Evolutionary conservation across 1,139 yeast species (phyloP).

Genomic region (Pichia kudriavzevii): DNA sequence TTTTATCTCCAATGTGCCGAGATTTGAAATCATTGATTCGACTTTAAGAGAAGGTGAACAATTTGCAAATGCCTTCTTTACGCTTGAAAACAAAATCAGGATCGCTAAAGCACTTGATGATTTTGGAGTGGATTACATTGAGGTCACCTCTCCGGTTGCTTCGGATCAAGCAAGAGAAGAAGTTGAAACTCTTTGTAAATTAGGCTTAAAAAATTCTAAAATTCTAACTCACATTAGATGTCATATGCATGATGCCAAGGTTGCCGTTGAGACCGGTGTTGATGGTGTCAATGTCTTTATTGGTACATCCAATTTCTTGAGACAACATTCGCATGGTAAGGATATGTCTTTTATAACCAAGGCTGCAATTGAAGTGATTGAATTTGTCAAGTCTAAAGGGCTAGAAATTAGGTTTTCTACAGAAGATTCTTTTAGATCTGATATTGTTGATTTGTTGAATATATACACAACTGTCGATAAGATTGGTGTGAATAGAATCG

Average conservation of each 20-base stretch:
- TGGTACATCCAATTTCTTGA: slow-evolving; percentile 49
- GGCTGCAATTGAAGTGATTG: slow-evolving; percentile 48
- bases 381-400: slow-evolving; percentile 51
- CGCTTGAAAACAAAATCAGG: slow-evolving; percentile 46
- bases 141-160: slow-evolving; percentile 52
- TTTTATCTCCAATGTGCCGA: slow-evolving; percentile 44
- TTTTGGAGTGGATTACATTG: slow-evolving; percentile 54
- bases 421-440: slow-evolving; percentile 53
- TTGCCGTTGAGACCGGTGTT: slow-evolving; percentile 54
- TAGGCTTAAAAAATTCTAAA: slow-evolving; percentile 46
- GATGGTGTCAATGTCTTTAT: slow-evolving; percentile 56
- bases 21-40: slow-evolving; percentile 47
- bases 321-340: slow-evolving; percentile 48
- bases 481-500: slow-evolving; percentile 53
- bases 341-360: slow-evolving; percentile 49
- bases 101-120: slow-evolving; percentile 53
- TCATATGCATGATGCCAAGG: slow-evolving; percentile 53
- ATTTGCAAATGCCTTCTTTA: slow-evolving; percentile 52
- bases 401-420: slow-evolving; percentile 50
- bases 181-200: slow-evolving; percentile 52
- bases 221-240: slow-evolving; percentile 52
- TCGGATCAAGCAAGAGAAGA: slow-evolving; percentile 49
- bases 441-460: slow-evolving; percentile 49
- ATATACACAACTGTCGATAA: slow-evolving; percentile 52
- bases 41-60: slow-evolving; percentile 57